phyloP scores from a whole-genome alignment of 805 yeast species.

The Sungouiozyma intestinalis region DNA sequence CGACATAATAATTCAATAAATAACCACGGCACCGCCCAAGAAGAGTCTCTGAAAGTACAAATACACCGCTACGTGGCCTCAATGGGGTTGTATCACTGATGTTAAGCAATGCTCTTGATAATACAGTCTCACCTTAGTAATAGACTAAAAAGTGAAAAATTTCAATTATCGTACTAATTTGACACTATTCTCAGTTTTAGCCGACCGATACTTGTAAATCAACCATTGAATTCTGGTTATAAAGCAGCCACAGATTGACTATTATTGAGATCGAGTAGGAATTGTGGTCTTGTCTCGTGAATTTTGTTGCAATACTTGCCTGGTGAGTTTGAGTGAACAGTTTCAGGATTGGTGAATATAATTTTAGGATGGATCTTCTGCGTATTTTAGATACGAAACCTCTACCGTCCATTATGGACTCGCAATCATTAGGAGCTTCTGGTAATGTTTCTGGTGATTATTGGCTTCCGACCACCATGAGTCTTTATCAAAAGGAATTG shows the following conservation, averaged over 20 bases:
- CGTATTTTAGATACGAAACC: conserved; percentile 75
- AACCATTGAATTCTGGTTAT: too few species aligned
- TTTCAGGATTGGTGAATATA: too few species aligned
- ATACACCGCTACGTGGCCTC: background rate
- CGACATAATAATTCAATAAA: background rate
- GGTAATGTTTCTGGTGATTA: conserved; percentile 45
- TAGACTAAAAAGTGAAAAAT: background rate
- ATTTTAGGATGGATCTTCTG: conserved; percentile 67
- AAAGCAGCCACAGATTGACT: too few species aligned
- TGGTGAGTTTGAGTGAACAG: too few species aligned
- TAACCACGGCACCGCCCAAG: background rate
- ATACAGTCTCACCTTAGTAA: too few species aligned
- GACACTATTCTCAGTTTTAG: too few species aligned
- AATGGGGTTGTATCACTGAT: background rate
- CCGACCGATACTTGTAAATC: too few species aligned
- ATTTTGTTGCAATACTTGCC: too few species aligned
- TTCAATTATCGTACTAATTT: background rate
- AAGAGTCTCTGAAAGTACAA: background rate
- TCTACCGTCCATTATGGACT: conserved; percentile 65
- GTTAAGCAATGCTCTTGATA: too few species aligned
- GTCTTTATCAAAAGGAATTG: conserved; percentile 76
- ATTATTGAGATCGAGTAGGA: too few species aligned
- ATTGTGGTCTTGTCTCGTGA: too few species aligned
- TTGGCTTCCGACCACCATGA: conserved; percentile 71
- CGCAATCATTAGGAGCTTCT: conserved; percentile 32